phyloP scores from a whole-genome alignment of 2,329 filamentous ascomycete species.

The Exophiala bonariae region DNA sequence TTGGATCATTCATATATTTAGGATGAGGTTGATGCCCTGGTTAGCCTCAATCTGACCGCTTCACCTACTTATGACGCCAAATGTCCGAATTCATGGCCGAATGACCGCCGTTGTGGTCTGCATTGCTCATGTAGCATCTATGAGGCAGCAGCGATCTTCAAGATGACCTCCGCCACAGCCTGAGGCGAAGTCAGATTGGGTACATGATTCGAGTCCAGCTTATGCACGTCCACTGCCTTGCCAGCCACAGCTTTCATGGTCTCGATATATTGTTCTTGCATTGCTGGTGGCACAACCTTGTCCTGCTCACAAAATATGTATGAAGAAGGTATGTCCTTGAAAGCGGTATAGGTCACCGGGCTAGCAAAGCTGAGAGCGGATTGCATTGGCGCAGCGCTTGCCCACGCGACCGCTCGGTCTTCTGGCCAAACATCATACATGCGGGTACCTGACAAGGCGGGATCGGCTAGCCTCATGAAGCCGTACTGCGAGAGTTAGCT shows the following conservation, averaged over 20 bases:
- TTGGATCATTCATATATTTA: too few relatives aligned
- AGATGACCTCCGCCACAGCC: background rate
- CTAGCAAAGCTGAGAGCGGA: constrained; percentile 11
- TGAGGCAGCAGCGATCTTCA: constrained; percentile 5
- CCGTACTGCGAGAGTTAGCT: constrained; percentile 6
- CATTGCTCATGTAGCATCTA: constrained; percentile 4
- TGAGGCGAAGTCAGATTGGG: constrained; percentile 4
- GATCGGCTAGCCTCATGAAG: constrained; percentile 9
- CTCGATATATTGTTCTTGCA: constrained; percentile 9
- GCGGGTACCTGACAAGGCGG: constrained; percentile 6
- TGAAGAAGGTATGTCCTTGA: constrained; percentile 10
- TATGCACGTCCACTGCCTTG: constrained; percentile 5
- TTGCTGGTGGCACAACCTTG: background rate
- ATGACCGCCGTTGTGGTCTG: too few relatives aligned
- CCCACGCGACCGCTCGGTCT: constrained; percentile 8
- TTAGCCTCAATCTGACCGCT: too few relatives aligned
- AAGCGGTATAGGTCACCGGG: constrained; percentile 4
- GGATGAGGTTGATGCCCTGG: too few relatives aligned
- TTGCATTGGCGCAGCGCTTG: constrained; percentile 9
- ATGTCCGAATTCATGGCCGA: too few relatives aligned
- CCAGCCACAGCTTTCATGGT: constrained; percentile 3
- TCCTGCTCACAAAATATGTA: constrained; percentile 14
- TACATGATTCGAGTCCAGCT: constrained; percentile 2
- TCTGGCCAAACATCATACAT: constrained; percentile 10
- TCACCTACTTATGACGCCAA: too few relatives aligned